Base-by-base conservation (phyloP, 495 filamentous ascomycete species). In the Aspergillus campestris region DNA sequence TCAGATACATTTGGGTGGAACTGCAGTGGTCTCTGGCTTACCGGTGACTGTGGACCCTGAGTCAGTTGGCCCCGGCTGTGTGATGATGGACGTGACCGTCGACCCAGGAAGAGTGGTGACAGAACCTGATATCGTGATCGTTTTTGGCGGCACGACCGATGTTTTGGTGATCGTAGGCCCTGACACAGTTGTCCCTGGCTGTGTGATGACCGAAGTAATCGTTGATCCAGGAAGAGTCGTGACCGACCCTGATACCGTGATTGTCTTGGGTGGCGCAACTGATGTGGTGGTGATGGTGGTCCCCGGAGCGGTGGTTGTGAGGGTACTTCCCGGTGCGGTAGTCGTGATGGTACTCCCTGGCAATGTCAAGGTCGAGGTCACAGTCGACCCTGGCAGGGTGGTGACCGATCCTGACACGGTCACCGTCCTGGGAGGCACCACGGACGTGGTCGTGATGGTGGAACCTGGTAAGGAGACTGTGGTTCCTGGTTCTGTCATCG, bases 221-320 rank as follows among this genome's bases (percentile, higher is more conserved):
- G 61, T 60, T 13, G 49, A 31, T 9, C 56, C 55, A 31, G 67
- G 51, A 14, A 54, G 31, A 6, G n/a, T n/a, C n/a, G 60, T 64
- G 14, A 59, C 42, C 6, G 62, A 61, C 2, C 39, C 36, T 24
- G 18, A 24, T 4, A 24, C 18, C 4, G 18, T 24, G 4, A 24
- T 24, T 24, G 18, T 24, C 18, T 24, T 24, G 18, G 18, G 18
- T 4, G 18, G 18, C 18, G 18, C 18, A 24, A 24, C 4, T 24
- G 18, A 24, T 4, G 18, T 24, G 18, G 18, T 24, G 18, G 18
- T 24, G 18, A 24, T 24, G 4, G 18, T 24, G 18, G 18, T 24
- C 18, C 18, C 18, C 18, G 18, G 18, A 24, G 18, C 18, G 4
- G 18, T 24, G 4, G 18, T 24, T 4, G 18, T 24, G 18, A 24